Evolutionary conservation across 352 stramenopile genomes (phyloP), one percentile per base, ranked within the genome.

Genomic region (Pythium vanterpoolii): DNA sequence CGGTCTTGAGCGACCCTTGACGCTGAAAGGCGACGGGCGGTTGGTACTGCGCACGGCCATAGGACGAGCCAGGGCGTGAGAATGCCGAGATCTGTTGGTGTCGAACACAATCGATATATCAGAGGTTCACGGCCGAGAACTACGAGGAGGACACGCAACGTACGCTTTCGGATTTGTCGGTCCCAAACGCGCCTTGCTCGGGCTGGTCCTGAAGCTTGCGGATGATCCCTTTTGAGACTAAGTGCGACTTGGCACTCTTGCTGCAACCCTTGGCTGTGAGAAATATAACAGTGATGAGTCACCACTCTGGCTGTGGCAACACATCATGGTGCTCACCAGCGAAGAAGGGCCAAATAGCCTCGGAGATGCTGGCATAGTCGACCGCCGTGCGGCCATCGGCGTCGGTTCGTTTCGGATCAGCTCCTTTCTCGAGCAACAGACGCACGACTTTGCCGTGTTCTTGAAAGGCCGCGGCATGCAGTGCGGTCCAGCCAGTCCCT

Each of bases 61-160:
- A 93, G 18, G 83, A 80, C 1, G 83, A 93, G 14, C 80, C 83
- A 11, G 83, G 83, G 9, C 83, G 75, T 4, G 83, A 93, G 44
- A 90, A 89, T 11, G 76, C 78, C 10, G 80, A 86, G 55, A 93
- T 82, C 83, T 93, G 57, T 1, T 16, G 21, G 39, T 18, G 56
- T 11, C 5, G 2, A 28, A 46, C 13, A 43, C 38, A 10, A 1
- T 6, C 5, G 7, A 9, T 39, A 39, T 8, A 28, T 24, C 40
- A 46, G 40, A 46, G 21, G 18, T 4, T 5, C 18, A 9, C 11
- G 11, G 43, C 2, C 26, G 34, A 48, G 2, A 46, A 38, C 16
- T 24, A 34, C 5, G 10, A 6, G 43, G 5, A 39, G 5, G 18
- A 11, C 39, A 28, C n/a, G 36, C 6, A 53, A 63, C 71, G 24